Percentiles rank a stretch among this genome's conserved stretches.
These are phyloP conservation scores for Datisca glomerata DNA, from an alignment of 306 rosid species.

Conservation along the genomic window DNA sequence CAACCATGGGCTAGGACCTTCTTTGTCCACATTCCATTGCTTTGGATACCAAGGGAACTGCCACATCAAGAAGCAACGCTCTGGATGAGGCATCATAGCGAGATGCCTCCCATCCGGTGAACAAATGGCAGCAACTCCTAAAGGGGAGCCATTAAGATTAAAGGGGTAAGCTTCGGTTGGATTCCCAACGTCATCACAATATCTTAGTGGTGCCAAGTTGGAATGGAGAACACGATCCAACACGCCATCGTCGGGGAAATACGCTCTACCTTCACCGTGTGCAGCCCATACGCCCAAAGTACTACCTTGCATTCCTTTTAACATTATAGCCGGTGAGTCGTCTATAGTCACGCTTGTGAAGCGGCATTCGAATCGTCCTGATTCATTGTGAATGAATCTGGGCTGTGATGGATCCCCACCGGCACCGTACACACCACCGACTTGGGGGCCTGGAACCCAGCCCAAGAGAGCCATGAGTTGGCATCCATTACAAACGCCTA, in stretches of 20 bases:
- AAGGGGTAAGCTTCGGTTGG: conserved; percentile 74
- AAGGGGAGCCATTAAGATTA: conserved; percentile 80
- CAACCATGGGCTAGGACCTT: conserved; percentile 89
- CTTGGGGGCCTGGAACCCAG: no score
- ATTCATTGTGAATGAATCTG: conserved; percentile 78
- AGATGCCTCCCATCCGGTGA: conserved; percentile 92
- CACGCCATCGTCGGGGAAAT: conserved; percentile 68
- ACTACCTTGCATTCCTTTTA: conserved; percentile 73
- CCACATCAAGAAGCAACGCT: conserved; percentile 96
- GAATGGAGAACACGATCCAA: conserved; percentile 47
- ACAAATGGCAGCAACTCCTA: conserved; percentile 82
- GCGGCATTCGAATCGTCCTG: conserved; percentile 89
- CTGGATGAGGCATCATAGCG: conserved; percentile 98
- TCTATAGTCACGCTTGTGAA: no score
- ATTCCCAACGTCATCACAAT: conserved; percentile 76
- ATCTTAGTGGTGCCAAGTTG: conserved; percentile 65
- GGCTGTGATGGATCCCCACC: conserved; percentile 88
- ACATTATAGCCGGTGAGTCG: conserved; percentile 82
- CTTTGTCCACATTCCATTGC: conserved; percentile 66
- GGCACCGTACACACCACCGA: conserved; percentile 71
- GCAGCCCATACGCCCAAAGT: conserved; percentile 87
- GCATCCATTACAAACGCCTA: conserved; percentile 90
- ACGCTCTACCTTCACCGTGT: conserved; percentile 87
- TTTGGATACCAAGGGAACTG: conserved; percentile 90
- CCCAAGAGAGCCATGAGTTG: conserved; percentile 89